phyloP scores from a whole-genome alignment of 179 eudicot species.

The Camellia oleifera region DNA sequence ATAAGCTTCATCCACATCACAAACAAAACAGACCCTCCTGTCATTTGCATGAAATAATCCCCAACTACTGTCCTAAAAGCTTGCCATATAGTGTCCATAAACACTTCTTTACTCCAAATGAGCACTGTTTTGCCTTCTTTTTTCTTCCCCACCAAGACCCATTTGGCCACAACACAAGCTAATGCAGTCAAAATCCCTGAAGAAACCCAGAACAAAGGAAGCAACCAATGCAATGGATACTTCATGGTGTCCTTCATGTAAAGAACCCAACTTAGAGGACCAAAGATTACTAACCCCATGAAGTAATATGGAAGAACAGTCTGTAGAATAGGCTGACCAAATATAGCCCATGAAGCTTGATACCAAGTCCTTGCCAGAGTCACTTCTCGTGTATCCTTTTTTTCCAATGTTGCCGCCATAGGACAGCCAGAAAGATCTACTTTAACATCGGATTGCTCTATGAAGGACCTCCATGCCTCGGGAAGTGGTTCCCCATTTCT shows the following conservation, averaged over 20 bases:
- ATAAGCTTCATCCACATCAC: conserved; percentile 40
- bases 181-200: conserved; percentile 31
- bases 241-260: conserved; percentile 24
- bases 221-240: conserved; percentile 20
- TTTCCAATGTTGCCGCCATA: conserved; percentile 31
- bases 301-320: conserved; percentile 36
- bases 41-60: conserved; percentile 41
- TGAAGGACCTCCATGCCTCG: conserved; percentile 39
- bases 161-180: conserved; percentile 34
- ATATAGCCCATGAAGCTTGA: conserved; percentile 30
- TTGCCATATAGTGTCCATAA: conserved; percentile 49
- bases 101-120: conserved; percentile 35
- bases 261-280: conserved; percentile 21
- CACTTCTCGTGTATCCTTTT: conserved; percentile 17
- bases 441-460: conserved; percentile 44
- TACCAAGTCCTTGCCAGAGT: conserved; percentile 35
- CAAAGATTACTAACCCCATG: conserved; percentile 29
- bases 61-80: conserved; percentile 43
- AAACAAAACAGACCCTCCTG: conserved; percentile 34
- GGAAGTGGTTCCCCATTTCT: conserved; percentile 40
- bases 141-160: conserved; percentile 36
- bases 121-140: conserved; percentile 28
- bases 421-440: conserved; percentile 54
- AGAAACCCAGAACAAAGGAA: conserved; percentile 35
- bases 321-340: conserved; percentile 39